A percentile compares a stretch with the other conserved stretches of the same genome.
These are phyloP conservation scores for Amanita rubescens DNA, from an alignment of 768 basidiomycete genomes.

Conservation along the genomic window DNA sequence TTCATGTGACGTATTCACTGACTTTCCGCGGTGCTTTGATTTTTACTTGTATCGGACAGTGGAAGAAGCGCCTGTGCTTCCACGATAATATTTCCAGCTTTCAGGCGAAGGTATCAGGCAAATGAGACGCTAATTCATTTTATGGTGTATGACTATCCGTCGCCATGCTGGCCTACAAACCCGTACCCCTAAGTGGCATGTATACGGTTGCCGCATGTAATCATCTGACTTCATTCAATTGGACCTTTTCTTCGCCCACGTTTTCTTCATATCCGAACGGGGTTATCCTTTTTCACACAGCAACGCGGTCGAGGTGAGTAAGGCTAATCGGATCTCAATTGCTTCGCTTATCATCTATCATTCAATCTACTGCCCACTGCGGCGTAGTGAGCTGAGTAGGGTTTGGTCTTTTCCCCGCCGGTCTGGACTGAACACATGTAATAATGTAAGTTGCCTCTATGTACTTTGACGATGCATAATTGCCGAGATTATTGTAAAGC, in stretches of 20 bases:
- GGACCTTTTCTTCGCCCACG: slow-evolving; percentile 2
- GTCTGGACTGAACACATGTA: background rate
- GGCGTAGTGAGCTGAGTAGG: background rate
- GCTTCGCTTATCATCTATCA: background rate
- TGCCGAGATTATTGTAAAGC: slow-evolving; percentile 1
- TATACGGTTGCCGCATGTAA: no score
- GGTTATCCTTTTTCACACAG: background rate
- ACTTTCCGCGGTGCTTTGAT: background rate
- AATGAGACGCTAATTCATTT: background rate
- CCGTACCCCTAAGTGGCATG: slow-evolving; percentile 4
- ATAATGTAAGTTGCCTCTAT: background rate
- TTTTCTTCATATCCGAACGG: slow-evolving; percentile 5
- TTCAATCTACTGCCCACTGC: background rate
- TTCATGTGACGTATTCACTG: background rate
- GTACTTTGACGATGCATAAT: background rate
- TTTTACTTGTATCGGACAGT: background rate
- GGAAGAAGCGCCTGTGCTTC: background rate
- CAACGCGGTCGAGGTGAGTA: slow-evolving; percentile 2
- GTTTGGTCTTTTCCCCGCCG: background rate
- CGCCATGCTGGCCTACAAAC: background rate
- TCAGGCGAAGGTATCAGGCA: background rate
- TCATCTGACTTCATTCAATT: background rate
- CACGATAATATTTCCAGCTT: background rate
- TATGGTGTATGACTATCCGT: background rate
- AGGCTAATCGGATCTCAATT: background rate